Evolutionary conservation across 306 rosid species (phyloP), one percentile per base, ranked within the genome.

Genomic region (Vachellia collinsii): DNA sequence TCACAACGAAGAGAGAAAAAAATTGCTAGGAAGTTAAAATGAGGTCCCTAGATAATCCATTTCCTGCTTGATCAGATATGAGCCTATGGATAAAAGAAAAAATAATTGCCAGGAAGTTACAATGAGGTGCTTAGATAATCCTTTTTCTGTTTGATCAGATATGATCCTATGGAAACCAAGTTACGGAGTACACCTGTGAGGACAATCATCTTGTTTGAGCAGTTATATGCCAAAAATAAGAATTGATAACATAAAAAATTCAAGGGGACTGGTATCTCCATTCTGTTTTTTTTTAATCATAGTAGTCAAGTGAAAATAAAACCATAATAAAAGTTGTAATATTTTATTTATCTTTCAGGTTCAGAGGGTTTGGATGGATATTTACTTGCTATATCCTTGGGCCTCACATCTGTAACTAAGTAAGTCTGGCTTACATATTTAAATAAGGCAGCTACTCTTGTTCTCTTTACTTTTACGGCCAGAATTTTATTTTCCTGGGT

Each of bases 371-470:
- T 79, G 73, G 91, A 90, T 80, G 99, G 99, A 71, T 94, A 91
- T 85, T 84, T 88, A 85, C 90, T 94, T 82, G 99, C 97, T 70
- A 8, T 91, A 70, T 93, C 89, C 44, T 70, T 94, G 93, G 99
- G 99, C n/a, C 92, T 93, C 80, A 67, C 91, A 70, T 90, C 99
- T 77, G 82, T 93, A 79, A 66, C 88, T 81, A 94, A 93, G 98
- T 94, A 91, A 89, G 83, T 88, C 75, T 73, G 58, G 25, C 53
- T 56, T 86, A 76, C 79, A 54, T 64, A 80, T 71, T 76, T 29
- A 50, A 48, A 29, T 62, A 17, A 53, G 59, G 25, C 43, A 53
- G 41, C 41, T 70, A 14, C 68, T 68, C 43, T 80, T 51, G 36
- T 53, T 29, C 64, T 72, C 12, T 61, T 19, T 73, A 64, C 23